Base-by-base conservation (phyloP, 164 flowering plant species). In the Tetrastigma voinierianum region DNA sequence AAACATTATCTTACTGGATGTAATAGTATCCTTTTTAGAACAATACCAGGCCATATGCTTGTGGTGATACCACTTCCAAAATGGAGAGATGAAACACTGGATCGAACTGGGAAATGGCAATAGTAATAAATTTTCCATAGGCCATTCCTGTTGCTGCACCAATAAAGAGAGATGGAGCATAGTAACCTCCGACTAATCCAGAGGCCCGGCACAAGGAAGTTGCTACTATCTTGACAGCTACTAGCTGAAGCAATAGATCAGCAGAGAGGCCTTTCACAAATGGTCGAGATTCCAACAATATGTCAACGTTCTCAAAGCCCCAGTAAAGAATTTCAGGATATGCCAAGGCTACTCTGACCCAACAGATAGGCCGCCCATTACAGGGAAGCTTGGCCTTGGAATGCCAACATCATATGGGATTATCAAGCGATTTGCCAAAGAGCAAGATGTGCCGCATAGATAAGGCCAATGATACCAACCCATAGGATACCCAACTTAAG, bases 131-230 rank as follows among this genome's bases (percentile, higher is more conserved):
- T 77, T 90, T 87, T 62, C 98, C 98, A 84, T 89, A 93, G 61
- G 93, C 96, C 89, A 87, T 88, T 66, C 98, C 98, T 32, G 96
- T 88, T 72, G 97, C 98, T 47, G 93, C 98, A 62, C 98, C 98
- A 67, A 93, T 91, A 75, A 91, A 90, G 48, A 94, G 88, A 57
- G 96, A 87, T 24, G 98, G 98, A 4, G 98, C 98, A 79, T 94
- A 91, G 67, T 88, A 91, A 5, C 98, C 98, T 53, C 98, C 98
- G 7, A 94, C 98, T 68, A 94, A 77, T 57, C 97, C n/a, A n/a
- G n/a, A 88, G 43, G 95, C 98, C 47, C 93, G 86, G 71, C 93
- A 87, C 55, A 94, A 67, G 17, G 98, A 88, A 19, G 97, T 90
- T 61, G 96, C 89, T 24, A 86, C 61, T 66, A 94, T 86, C 78